phyloP scores from a whole-genome alignment of 2,329 filamentous ascomycete species.

The Phyllosticta citribraziliensis region DNA sequence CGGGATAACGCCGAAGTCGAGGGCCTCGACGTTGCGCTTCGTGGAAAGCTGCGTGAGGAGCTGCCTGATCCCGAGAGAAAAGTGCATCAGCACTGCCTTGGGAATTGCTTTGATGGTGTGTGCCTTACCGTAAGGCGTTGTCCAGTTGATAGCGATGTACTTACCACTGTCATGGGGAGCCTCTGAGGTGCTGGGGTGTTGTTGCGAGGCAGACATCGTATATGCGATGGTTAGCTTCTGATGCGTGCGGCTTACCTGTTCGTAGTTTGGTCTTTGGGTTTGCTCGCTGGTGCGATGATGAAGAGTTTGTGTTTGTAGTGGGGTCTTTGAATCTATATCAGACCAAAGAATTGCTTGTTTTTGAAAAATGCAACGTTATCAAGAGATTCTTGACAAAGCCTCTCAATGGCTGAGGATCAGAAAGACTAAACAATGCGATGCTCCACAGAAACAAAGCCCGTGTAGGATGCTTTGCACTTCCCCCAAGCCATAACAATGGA shows the following conservation, averaged over 20 bases:
- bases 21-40: not conserved
- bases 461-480: too few relatives aligned
- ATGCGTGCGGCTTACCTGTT: not conserved
- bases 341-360: not conserved
- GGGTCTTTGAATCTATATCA: not conserved
- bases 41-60: not conserved
- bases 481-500: too few relatives aligned
- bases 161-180: not conserved
- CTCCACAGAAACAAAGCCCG: too few relatives aligned
- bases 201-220: not conserved
- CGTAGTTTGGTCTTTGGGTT: not conserved
- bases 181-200: not conserved
- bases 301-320: not conserved
- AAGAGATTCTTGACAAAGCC: not conserved
- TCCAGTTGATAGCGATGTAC: not conserved
- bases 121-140: not conserved
- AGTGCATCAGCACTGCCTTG: not conserved
- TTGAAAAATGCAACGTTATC: not conserved
- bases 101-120: not conserved
- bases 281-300: not conserved
- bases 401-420: not conserved
- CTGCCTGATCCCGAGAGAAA: not conserved
- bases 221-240: not conserved
- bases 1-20: not conserved
- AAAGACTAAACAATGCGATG: too few relatives aligned